phyloP scores from a whole-genome alignment of 768 basidiomycete species.

The Leccinum disarticulatum region DNA sequence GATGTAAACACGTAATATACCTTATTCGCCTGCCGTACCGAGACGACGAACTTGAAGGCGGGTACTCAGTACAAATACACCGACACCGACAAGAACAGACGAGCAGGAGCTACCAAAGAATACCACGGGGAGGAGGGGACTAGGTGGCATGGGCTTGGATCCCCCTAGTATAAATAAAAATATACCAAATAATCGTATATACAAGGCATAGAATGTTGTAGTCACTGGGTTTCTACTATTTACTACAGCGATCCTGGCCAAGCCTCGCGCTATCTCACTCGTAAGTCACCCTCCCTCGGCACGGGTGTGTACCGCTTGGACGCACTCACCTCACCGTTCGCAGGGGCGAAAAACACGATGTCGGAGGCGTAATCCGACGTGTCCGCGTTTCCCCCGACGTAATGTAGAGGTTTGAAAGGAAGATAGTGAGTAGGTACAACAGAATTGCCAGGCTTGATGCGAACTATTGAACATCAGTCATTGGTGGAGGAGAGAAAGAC shows the following conservation, averaged over 20 bases:
- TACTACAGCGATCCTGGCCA: not conserved
- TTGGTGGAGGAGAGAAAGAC: not conserved
- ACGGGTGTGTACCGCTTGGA: slow-evolving; percentile 69
- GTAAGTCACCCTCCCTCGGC: slow-evolving; percentile 36
- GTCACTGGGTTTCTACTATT: not conserved
- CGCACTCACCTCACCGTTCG: slow-evolving; percentile 36
- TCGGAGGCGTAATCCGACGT: slow-evolving; percentile 1
- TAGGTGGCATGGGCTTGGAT: no score
- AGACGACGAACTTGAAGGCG: no score
- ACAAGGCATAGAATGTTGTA: not conserved
- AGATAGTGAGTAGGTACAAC: slow-evolving; percentile 70
- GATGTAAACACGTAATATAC: no score
- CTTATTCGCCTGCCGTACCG: no score
- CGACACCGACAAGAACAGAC: no score
- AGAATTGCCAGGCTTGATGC: slow-evolving; percentile 57
- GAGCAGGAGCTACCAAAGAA: no score
- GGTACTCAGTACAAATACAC: no score
- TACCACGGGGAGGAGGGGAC: no score
- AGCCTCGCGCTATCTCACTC: not conserved
- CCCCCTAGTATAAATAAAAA: not conserved
- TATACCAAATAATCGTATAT: not conserved
- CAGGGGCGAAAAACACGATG: slow-evolving; percentile 22
- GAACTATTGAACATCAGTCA: not conserved
- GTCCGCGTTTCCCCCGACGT: slow-evolving; percentile 59
- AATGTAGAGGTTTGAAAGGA: slow-evolving; percentile 67